Percentiles rank a stretch among this genome's conserved stretches.
Conservation (phyloP, 2,329 filamentous ascomycete species). For the Knufia petricola region DNA sequence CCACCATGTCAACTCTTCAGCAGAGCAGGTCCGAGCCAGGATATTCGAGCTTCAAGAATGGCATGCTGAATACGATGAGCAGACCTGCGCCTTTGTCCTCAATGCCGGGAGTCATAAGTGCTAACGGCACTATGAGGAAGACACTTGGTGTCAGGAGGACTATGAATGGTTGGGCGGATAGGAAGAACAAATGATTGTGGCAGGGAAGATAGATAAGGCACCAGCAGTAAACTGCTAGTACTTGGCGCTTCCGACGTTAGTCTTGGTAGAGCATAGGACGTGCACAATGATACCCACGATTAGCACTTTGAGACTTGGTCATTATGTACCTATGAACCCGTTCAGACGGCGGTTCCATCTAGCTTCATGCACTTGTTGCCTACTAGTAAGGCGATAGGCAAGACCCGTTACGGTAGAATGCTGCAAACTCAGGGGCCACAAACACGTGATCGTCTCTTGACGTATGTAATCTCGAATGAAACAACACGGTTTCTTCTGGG, state of each 20-base stretch:
- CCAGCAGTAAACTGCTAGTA: no score
- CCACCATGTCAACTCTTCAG: neutral
- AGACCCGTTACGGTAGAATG: no score
- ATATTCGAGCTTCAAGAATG: constrained; percentile 1
- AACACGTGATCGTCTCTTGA: no score
- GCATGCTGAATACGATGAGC: constrained; percentile 5
- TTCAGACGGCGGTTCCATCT: no score
- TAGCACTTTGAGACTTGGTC: no score
- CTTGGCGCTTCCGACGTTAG: no score
- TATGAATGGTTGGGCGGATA: constrained; percentile 9
- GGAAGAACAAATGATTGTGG: constrained; percentile 9
- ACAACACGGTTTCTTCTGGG: neutral
- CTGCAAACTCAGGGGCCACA: no score
- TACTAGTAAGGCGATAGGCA: no score
- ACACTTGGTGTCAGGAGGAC: constrained; percentile 9
- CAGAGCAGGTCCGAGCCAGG: neutral
- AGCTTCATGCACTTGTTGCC: no score
- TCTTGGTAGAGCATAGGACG: neutral
- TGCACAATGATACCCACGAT: neutral
- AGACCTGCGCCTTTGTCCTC: neutral
- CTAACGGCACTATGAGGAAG: constrained; percentile 6
- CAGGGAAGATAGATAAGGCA: constrained; percentile 14
- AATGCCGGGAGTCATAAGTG: neutral
- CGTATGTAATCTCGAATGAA: neutral
- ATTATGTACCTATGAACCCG: no score